Percentiles rank a stretch among this genome's conserved stretches.
Evolutionary conservation across 2,329 filamentous ascomycete species (phyloP).

Genomic region (Epicoccum sorghinum): DNA sequence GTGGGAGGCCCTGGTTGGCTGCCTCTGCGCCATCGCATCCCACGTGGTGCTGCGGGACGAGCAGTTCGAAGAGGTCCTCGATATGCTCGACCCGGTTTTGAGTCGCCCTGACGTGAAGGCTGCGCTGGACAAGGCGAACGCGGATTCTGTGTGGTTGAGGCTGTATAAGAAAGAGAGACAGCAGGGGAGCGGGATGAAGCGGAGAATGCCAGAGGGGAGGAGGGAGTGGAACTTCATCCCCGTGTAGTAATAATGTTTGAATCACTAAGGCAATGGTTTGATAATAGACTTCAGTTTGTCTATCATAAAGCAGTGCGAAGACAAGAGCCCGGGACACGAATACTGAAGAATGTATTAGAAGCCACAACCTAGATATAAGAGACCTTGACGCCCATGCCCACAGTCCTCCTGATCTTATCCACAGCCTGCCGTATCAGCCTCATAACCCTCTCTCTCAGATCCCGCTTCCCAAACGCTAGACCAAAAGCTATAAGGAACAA

Average conservation of each 20-base stretch:
- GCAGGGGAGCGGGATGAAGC: not conserved
- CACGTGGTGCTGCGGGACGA: slow-evolving; percentile 70
- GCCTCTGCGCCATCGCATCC: slow-evolving; percentile 67
- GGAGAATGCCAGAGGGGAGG: not conserved
- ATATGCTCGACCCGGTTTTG: slow-evolving; percentile 58
- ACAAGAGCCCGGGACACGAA: too few species aligned
- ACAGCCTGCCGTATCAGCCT: slow-evolving; percentile 72
- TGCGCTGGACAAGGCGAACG: slow-evolving; percentile 69
- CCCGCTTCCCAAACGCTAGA: slow-evolving; percentile 74
- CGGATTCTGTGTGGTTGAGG: slow-evolving; percentile 77
- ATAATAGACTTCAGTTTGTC: too few species aligned
- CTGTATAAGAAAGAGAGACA: slow-evolving; percentile 26
- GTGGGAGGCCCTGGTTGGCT: slow-evolving; percentile 66
- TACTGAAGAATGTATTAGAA: not conserved
- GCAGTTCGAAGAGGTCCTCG: slow-evolving; percentile 73
- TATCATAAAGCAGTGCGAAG: too few species aligned
- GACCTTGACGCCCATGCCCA: slow-evolving; percentile 96
- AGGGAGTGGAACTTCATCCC: not conserved
- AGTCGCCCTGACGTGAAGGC: slow-evolving; percentile 56
- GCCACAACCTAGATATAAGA: slow-evolving; percentile 71
- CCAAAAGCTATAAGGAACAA: slow-evolving; percentile 82
- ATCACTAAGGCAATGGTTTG: too few species aligned
- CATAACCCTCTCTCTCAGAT: slow-evolving; percentile 75
- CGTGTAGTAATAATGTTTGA: not conserved
- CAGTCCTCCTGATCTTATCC: slow-evolving; percentile 81